Evolutionary conservation across 2,329 filamentous ascomycete species (phyloP).

Genomic region (Rutstroemia sp.): DNA sequence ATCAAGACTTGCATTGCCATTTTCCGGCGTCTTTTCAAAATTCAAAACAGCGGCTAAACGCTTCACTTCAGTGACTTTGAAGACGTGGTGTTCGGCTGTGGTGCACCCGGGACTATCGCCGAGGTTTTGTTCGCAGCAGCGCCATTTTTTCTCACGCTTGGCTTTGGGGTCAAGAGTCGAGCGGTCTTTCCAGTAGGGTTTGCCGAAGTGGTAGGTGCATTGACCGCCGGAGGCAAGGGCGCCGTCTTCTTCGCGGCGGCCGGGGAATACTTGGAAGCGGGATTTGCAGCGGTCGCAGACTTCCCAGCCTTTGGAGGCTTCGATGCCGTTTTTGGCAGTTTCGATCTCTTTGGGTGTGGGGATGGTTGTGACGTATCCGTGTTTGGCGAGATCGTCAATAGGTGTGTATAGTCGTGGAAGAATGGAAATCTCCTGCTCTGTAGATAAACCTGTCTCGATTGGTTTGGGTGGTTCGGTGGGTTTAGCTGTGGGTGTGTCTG

Average conservation of each 20-base stretch:
- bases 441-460: slow-evolving; percentile 63
- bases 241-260: slow-evolving; percentile 69
- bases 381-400: slow-evolving; percentile 52
- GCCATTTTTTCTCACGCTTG: slow-evolving; percentile 54
- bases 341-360: slow-evolving; percentile 62
- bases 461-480: slow-evolving; percentile 37
- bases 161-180: slow-evolving; percentile 47
- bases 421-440: slow-evolving; percentile 60
- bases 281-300: slow-evolving; percentile 78
- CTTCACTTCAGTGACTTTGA: slow-evolving; percentile 71
- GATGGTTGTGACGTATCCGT: slow-evolving; percentile 67
- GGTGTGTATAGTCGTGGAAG: slow-evolving; percentile 56
- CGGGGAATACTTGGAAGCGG: slow-evolving; percentile 88
- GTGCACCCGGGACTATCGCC: slow-evolving; percentile 72
- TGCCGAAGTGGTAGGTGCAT: slow-evolving; percentile 78
- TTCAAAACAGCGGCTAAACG: slow-evolving; percentile 72
- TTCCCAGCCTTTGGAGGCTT: slow-evolving; percentile 70
- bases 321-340: slow-evolving; percentile 56
- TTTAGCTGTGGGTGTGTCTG: slow-evolving; percentile 24
- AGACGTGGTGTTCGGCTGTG: slow-evolving; percentile 68
- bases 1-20: slow-evolving; percentile 37
- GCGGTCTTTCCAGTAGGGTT: slow-evolving; percentile 47
- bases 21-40: slow-evolving; percentile 70
- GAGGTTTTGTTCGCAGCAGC: slow-evolving; percentile 70
- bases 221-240: slow-evolving; percentile 67